A percentile compares a stretch with the other conserved stretches of the same genome.
phyloP scores from a whole-genome alignment of 1,284 basidiomycete genomes.

The Phellopilus nigrolimitatus region DNA sequence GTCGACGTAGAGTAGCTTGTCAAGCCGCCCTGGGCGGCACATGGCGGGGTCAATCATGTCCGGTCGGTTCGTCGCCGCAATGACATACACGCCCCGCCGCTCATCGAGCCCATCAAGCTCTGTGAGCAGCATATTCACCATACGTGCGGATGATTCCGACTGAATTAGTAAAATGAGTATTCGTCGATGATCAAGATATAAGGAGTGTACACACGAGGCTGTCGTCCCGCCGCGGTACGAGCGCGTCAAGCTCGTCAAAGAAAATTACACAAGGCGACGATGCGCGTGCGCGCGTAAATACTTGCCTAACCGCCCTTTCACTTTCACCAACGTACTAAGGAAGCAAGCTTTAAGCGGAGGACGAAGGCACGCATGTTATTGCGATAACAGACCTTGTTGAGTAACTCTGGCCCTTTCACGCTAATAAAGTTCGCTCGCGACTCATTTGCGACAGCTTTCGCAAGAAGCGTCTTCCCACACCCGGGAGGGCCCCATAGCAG shows the following conservation, averaged over 20 bases:
- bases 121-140: constrained; percentile 95
- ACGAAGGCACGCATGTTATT: not conserved
- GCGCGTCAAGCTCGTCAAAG: constrained; percentile 95
- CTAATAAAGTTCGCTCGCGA: constrained; percentile 94
- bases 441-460: constrained; percentile 97
- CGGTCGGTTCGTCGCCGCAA: constrained; percentile 96
- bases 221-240: constrained; percentile 93
- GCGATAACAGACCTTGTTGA: constrained; percentile 78
- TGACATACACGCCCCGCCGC: constrained; percentile 90
- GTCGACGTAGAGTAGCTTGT: constrained; percentile 96
- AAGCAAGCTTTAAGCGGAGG: constrained; percentile 12
- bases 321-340: constrained; percentile 99
- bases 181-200: not conserved
- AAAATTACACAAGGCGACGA: constrained; percentile 90
- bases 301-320: constrained; percentile 91
- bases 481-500: constrained; percentile 98
- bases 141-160: constrained; percentile 95
- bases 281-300: constrained; percentile 85
- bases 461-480: constrained; percentile 93
- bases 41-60: constrained; percentile 99
- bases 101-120: constrained; percentile 94
- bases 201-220: constrained; percentile 56
- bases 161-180: constrained; percentile 31
- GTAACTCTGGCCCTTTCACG: constrained; percentile 93
- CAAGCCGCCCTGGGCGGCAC: constrained; percentile 93